phyloP scores from a whole-genome alignment of 129 eudicot genomes.

The Silybum marianum region DNA sequence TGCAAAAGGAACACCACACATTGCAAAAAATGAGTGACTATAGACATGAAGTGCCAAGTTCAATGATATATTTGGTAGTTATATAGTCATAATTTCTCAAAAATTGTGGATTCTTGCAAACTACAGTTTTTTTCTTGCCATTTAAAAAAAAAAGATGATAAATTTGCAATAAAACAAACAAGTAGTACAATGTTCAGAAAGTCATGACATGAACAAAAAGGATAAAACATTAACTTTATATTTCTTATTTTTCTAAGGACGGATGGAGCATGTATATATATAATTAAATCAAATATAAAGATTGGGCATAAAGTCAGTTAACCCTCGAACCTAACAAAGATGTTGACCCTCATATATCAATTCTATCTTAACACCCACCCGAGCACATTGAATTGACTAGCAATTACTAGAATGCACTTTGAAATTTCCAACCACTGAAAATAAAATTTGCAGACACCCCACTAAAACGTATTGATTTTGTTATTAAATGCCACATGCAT shows the following conservation, averaged over 20 bases:
- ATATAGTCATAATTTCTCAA: neutral
- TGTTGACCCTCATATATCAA: constrained; percentile 23
- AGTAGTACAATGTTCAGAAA: neutral
- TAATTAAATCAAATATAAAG: constrained; percentile 9
- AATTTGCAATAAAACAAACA: constrained; percentile 17
- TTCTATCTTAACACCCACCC: neutral
- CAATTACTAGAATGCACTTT: constrained; percentile 3
- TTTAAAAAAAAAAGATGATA: constrained; percentile 6
- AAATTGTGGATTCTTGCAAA: constrained; percentile 11
- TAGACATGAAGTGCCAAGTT: neutral
- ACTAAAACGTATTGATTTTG: constrained; percentile 10
- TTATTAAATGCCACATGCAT: constrained; percentile 37
- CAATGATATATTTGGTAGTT: neutral
- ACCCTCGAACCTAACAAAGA: constrained; percentile 32
- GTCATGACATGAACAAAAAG: constrained; percentile 9
- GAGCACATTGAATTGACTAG: constrained; percentile 10
- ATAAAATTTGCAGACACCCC: constrained; percentile 1
- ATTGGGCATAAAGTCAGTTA: constrained; percentile 1
- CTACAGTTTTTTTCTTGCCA: constrained; percentile 16
- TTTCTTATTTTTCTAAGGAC: neutral
- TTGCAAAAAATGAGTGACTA: neutral
- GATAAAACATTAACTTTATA: neutral
- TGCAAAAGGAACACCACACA: neutral
- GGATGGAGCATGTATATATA: neutral
- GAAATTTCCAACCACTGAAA: constrained; percentile 22